These are phyloP conservation scores for Candida pseudoviswanathii DNA, from an alignment of 1,139 yeast species.

Conservation along the genomic window DNA sequence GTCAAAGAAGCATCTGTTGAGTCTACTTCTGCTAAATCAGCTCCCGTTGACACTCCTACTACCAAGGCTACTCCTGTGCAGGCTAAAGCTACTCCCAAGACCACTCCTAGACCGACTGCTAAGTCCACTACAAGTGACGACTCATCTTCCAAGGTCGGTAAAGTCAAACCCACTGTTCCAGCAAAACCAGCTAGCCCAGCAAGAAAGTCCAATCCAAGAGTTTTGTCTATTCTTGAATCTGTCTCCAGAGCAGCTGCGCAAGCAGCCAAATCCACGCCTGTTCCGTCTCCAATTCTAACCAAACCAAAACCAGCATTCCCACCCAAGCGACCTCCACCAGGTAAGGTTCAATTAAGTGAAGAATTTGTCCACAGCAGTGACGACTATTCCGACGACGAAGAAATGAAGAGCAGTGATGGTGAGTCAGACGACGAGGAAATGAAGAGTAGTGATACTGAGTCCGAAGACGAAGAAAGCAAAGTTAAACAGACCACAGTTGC, in stretches of 20 bases:
- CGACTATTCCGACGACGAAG: constrained; percentile 1
- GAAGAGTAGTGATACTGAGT: not conserved
- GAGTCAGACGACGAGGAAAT: not conserved
- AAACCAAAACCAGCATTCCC: constrained; percentile 1
- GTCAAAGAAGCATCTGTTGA: not conserved
- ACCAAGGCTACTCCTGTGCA: not conserved
- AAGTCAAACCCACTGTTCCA: not conserved
- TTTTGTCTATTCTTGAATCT: constrained; percentile 2
- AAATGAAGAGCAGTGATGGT: not conserved
- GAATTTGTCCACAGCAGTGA: constrained; percentile 3
- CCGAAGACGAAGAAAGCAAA: not conserved
- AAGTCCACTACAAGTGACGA: not conserved
- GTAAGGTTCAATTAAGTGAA: not conserved
- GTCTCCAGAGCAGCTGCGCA: not conserved
- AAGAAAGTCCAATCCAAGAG: not conserved
- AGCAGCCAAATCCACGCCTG: not conserved
- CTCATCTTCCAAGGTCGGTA: not conserved
- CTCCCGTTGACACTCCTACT: not conserved
- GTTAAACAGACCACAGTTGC: not conserved
- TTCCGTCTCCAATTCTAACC: not conserved
- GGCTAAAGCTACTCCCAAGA: not conserved
- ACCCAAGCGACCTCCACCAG: not conserved
- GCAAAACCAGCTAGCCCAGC: not conserved
- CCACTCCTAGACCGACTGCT: not conserved
- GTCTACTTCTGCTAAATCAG: not conserved